phyloP scores from a whole-genome alignment of 257 asterid species.

The Fraxinus pennsylvanica region DNA sequence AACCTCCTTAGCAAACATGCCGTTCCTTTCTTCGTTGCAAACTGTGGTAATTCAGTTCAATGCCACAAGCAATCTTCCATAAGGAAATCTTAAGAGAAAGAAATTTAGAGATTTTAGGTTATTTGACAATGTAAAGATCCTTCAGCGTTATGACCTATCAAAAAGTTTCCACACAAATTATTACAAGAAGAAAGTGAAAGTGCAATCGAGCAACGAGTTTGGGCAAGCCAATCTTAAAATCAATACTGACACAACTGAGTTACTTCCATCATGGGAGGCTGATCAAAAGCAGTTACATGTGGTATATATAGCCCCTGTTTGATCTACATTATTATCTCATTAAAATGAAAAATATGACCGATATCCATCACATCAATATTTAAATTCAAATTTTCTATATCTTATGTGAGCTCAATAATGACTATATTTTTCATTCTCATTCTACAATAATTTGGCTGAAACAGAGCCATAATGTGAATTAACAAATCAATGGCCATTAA shows the following conservation, averaged over 20 bases:
- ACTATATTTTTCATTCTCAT: too few relatives aligned
- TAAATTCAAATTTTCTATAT: too few relatives aligned
- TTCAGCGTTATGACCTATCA: not conserved
- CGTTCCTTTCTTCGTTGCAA: not conserved
- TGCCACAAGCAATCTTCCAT: not conserved
- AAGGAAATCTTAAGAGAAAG: not conserved
- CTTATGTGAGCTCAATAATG: too few relatives aligned
- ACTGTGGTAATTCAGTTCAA: not conserved
- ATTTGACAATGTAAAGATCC: not conserved
- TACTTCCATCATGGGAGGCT: not conserved
- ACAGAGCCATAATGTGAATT: not conserved
- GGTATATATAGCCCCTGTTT: not conserved
- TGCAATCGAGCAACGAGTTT: not conserved
- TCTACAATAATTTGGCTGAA: too few relatives aligned
- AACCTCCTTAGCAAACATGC: not conserved
- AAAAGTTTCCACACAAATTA: not conserved
- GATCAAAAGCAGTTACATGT: not conserved
- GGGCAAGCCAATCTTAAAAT: not conserved
- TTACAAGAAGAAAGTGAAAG: not conserved
- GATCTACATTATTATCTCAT: too few relatives aligned
- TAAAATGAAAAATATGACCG: too few relatives aligned
- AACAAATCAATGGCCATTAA: not conserved
- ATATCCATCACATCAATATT: too few relatives aligned
- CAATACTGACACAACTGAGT: not conserved
- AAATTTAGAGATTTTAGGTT: not conserved